A percentile compares a stretch with the other conserved stretches of the same genome.
Evolutionary conservation across 768 basidiomycete genomes (phyloP).

Genomic region (Candolleomyces aberdarensis): DNA sequence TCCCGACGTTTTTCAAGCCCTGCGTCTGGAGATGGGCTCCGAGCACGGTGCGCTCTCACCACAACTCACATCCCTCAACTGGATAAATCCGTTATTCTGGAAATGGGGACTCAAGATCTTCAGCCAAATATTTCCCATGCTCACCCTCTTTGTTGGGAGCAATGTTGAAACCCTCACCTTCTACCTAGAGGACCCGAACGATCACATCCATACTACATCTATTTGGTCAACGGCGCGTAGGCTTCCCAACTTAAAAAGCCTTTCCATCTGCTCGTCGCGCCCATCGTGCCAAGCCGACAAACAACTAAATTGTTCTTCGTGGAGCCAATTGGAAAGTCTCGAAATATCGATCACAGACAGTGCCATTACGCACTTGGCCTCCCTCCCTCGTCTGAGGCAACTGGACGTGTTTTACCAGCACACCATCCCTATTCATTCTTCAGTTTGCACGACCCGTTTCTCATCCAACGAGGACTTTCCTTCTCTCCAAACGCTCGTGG

Average conservation of each 20-base stretch:
- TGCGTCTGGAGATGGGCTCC: neutral
- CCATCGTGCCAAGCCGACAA: no score
- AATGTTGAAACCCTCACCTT: neutral
- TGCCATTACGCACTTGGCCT: no score
- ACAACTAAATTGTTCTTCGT: no score
- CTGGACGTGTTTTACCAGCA: no score
- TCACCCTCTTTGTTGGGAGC: neutral
- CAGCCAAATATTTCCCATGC: neutral
- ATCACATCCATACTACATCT: neutral
- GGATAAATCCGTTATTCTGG: no score
- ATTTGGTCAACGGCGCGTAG: neutral
- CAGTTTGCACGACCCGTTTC: no score
- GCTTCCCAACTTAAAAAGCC: neutral
- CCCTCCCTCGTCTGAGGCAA: no score
- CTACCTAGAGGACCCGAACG: neutral
- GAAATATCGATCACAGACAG: no score
- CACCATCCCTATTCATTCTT: no score
- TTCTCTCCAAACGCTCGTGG: no score
- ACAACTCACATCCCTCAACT: neutral
- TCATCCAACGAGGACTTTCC: no score
- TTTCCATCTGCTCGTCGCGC: neutral
- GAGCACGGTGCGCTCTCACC: neutral
- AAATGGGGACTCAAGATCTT: neutral
- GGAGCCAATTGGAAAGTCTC: no score
- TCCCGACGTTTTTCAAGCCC: neutral